Percentiles rank a stretch among this genome's conserved stretches.
Evolutionary conservation across 192 early-diverging fungal genomes (phyloP).

Genomic region (Powellomyces hirtus): DNA sequence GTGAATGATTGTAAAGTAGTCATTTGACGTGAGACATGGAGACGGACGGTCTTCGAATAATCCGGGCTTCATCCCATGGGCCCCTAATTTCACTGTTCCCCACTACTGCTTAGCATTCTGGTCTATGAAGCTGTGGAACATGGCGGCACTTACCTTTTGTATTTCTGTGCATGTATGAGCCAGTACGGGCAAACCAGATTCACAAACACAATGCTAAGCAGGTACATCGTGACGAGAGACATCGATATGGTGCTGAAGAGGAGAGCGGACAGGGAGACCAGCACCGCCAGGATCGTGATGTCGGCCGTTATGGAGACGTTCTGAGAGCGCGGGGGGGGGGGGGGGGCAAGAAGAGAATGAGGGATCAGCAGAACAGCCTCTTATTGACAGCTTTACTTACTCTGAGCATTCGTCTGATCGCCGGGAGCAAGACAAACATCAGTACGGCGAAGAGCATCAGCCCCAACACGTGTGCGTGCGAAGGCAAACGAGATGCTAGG

Average conservation of each 20-base stretch:
- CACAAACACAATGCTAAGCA: constrained; percentile 67
- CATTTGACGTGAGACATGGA: too few relatives aligned
- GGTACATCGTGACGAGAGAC: constrained; percentile 57
- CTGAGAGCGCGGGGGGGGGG: not conserved
- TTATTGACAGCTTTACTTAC: constrained; percentile 11
- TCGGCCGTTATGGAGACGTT: constrained; percentile 42
- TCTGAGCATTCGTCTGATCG: constrained; percentile 75
- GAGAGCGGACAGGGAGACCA: constrained; percentile 13
- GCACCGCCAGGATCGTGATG: constrained; percentile 17
- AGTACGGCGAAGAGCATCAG: constrained; percentile 83
- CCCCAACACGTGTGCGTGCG: constrained; percentile 83
- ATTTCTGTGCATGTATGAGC: constrained; percentile 90
- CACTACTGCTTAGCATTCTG: not conserved
- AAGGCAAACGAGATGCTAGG: constrained; percentile 79
- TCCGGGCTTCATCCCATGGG: constrained; percentile 92
- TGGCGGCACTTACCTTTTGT: constrained; percentile 87
- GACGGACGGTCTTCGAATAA: constrained; percentile 1
- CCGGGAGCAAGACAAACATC: constrained; percentile 95
- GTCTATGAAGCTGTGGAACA: not conserved
- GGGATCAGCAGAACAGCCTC: not conserved
- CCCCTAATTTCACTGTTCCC: constrained; percentile 83
- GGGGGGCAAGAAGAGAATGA: not conserved
- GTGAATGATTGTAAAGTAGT: too few relatives aligned
- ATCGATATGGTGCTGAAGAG: constrained; percentile 27
- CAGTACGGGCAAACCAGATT: constrained; percentile 86